These are phyloP conservation scores for Botrytis squamosa DNA, from an alignment of 2,329 filamentous ascomycete species.

Conservation along the genomic window DNA sequence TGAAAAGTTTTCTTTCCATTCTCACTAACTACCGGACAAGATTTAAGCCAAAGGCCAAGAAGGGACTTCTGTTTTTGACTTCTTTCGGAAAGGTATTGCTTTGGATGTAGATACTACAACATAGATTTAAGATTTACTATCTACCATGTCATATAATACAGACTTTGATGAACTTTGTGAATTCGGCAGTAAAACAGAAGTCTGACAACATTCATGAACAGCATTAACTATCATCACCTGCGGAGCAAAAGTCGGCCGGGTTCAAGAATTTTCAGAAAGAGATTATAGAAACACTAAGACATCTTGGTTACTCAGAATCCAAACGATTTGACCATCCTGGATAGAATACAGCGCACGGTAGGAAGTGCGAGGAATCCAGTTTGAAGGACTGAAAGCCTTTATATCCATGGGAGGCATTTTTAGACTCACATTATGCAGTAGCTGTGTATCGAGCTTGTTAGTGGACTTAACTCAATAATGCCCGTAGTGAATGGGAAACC, in stretches of 20 bases:
- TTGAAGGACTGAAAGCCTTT: background rate
- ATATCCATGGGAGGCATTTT: background rate
- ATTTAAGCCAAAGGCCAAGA: background rate
- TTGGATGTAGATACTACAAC: no score
- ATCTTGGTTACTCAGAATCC: background rate
- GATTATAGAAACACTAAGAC: background rate
- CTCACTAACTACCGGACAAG: rapidly evolving
- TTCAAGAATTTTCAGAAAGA: background rate
- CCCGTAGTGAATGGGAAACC: background rate
- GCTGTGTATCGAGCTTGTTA: background rate
- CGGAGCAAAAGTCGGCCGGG: rapidly evolving
- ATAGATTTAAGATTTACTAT: no score
- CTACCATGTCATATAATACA: background rate
- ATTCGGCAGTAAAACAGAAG: background rate
- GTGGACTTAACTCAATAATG: background rate
- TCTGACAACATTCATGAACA: background rate
- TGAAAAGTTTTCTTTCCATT: background rate
- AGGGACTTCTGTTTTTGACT: no score
- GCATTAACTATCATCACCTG: rapidly evolving
- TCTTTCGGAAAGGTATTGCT: no score
- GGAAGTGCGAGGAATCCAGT: background rate
- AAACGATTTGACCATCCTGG: background rate
- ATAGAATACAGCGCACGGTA: rapidly evolving
- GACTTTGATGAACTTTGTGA: background rate
- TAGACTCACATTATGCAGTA: rapidly evolving